These are phyloP conservation scores for Gleditsia sinensis DNA, from an alignment of 306 rosid species.

Conservation along the genomic window DNA sequence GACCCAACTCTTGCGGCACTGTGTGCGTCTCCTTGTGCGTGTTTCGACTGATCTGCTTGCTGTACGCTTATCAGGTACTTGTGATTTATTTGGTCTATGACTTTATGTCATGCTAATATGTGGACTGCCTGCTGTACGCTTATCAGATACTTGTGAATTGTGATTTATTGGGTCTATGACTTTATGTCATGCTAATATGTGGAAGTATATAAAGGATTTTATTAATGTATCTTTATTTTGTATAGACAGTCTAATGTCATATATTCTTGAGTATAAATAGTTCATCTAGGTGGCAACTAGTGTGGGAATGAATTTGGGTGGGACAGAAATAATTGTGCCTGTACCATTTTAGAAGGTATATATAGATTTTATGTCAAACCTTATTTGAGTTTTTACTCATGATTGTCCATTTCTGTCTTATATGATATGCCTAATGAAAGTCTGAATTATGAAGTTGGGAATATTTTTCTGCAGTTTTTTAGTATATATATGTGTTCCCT, in stretches of 20 bases:
- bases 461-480: constrained; percentile 20
- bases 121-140: constrained; percentile 88
- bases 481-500: not conserved
- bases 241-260: not conserved
- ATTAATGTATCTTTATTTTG: not conserved
- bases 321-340: not conserved
- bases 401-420: constrained; percentile 17
- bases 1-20: constrained; percentile 96
- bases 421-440: constrained; percentile 16
- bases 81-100: constrained; percentile 14
- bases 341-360: constrained; percentile 24
- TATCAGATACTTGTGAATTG: constrained; percentile 78
- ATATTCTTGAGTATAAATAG: not conserved
- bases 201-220: not conserved
- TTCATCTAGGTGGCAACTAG: constrained; percentile 18
- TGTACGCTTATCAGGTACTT: constrained; percentile 88
- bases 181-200: not conserved
- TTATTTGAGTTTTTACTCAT: constrained; percentile 15
- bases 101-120: not conserved
- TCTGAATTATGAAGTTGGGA: constrained; percentile 25
- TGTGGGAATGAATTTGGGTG: not conserved
- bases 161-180: not conserved
- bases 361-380: constrained; percentile 13
- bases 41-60: constrained; percentile 92
- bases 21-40: constrained; percentile 96